These are phyloP conservation scores for Blastobotrys raffinosifermentans DNA, from an alignment of 1,139 yeast species.

Conservation along the genomic window DNA sequence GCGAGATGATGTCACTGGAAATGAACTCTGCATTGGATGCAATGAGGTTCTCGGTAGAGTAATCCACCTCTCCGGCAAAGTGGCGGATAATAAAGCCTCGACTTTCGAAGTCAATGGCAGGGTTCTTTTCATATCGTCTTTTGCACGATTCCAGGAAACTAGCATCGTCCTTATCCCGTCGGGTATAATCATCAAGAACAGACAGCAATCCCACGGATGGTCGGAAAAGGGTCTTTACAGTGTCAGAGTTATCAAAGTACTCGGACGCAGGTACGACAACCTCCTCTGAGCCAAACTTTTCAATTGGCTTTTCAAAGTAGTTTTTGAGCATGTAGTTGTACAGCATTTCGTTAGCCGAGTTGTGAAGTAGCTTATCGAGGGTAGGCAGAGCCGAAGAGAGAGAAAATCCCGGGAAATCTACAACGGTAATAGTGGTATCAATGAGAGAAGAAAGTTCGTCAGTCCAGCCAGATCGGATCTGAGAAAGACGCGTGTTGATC, in stretches of 20 bases:
- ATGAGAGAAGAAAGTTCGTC: conserved; percentile 29
- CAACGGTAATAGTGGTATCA: conserved; percentile 34
- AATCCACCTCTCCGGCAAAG: conserved; percentile 39
- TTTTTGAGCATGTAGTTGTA: conserved; percentile 35
- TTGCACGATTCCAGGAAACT: conserved; percentile 31
- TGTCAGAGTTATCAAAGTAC: conserved; percentile 38
- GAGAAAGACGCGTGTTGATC: conserved; percentile 33
- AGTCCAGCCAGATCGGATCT: conserved; percentile 21
- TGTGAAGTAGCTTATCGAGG: conserved; percentile 36
- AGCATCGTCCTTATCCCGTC: conserved; percentile 32
- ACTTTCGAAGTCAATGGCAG: conserved; percentile 27
- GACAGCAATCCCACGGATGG: conserved; percentile 35
- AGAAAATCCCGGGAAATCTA: conserved; percentile 40
- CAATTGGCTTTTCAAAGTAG: conserved; percentile 35
- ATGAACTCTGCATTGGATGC: conserved; percentile 34
- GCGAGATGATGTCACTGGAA: conserved; percentile 36
- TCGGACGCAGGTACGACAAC: conserved; percentile 34
- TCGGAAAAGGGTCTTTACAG: conserved; percentile 33
- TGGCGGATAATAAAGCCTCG: conserved; percentile 34
- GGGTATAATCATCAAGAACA: conserved; percentile 36
- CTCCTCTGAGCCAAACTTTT: conserved; percentile 37
- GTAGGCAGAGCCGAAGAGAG: conserved; percentile 33
- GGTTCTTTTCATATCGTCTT: conserved; percentile 32
- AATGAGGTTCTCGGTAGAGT: conserved; percentile 31
- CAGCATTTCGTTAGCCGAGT: conserved; percentile 38